phyloP scores from a whole-genome alignment of 2,329 filamentous ascomycete genomes.

The Didymellaceae sp. region DNA sequence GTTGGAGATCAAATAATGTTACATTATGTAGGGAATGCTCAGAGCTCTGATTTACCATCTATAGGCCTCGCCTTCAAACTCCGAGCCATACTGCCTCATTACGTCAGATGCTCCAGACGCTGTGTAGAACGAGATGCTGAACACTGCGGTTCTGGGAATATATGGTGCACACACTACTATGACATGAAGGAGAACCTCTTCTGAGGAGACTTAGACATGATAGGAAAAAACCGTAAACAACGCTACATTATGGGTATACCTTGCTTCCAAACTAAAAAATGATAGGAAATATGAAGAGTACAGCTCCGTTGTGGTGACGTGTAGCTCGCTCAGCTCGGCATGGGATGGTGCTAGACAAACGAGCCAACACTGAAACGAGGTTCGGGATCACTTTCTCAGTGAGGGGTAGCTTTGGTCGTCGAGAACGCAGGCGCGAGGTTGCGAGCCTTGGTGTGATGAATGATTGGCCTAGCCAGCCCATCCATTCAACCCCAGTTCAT shows the following conservation, averaged over 20 bases:
- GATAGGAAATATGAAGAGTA: constrained; percentile 30
- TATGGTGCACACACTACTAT: constrained; percentile 14
- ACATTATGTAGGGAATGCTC: constrained; percentile 15
- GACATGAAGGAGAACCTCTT: constrained; percentile 12
- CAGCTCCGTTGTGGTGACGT: constrained; percentile 45
- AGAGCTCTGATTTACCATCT: constrained; percentile 16
- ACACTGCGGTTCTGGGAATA: constrained; percentile 2
- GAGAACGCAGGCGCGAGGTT: not conserved
- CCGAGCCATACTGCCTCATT: constrained; percentile 23
- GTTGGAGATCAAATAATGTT: constrained; percentile 9
- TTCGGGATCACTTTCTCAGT: constrained; percentile 51
- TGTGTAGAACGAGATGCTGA: constrained; percentile 9
- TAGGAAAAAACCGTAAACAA: constrained; percentile 26
- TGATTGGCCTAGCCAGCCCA: not conserved
- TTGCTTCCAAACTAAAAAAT: constrained; percentile 31
- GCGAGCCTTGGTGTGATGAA: not conserved
- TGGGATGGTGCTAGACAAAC: constrained; percentile 2
- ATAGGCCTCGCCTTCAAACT: constrained; percentile 19
- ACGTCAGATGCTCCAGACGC: constrained; percentile 20
- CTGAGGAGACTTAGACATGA: constrained; percentile 11
- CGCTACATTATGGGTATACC: constrained; percentile 48
- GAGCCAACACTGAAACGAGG: constrained; percentile 33
- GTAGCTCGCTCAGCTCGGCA: constrained; percentile 38
- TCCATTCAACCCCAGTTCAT: constrained; percentile 42
- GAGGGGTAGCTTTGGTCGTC: constrained; percentile 22